These are phyloP conservation scores for Hyphopichia fennica DNA, from an alignment of 1,139 yeast species.

Conservation along the genomic window DNA sequence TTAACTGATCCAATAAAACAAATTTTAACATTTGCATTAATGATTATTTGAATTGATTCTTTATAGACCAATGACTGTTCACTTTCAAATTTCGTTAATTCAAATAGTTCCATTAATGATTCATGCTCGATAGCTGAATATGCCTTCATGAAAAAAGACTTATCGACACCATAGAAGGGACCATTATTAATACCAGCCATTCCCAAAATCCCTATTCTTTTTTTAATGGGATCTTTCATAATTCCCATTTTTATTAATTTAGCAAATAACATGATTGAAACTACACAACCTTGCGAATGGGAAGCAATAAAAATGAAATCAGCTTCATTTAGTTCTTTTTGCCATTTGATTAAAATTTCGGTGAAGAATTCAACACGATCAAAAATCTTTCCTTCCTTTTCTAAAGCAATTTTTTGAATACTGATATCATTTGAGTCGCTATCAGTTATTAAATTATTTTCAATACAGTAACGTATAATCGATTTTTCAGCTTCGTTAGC, in stretches of 20 bases:
- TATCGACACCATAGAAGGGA: conserved; percentile 88
- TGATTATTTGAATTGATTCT: conserved; percentile 62
- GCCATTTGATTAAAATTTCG: conserved; percentile 70
- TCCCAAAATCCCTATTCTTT: conserved; percentile 71
- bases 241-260: conserved; percentile 70
- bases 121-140: conserved; percentile 89
- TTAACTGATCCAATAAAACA: conserved; percentile 84
- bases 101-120: conserved; percentile 80
- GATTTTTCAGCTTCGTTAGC: conserved; percentile 85
- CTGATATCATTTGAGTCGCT: conserved; percentile 48
- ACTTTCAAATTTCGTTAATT: conserved; percentile 76
- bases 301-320: conserved; percentile 88
- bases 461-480: conserved; percentile 69
- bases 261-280: conserved; percentile 75
- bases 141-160: conserved; percentile 78
- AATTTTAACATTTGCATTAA: conserved; percentile 71
- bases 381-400: conserved; percentile 87
- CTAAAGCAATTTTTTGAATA: conserved; percentile 87
- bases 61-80: conserved; percentile 70
- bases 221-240: conserved; percentile 46
- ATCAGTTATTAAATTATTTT: conserved; percentile 44
- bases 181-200: conserved; percentile 98
- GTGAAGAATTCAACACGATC: conserved; percentile 83
- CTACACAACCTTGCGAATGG: conserved; percentile 96
- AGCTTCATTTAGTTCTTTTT: conserved; percentile 66